Evolutionary conservation across 305 asterid genomes (phyloP).

Genomic region (Euphrasia arctica): DNA sequence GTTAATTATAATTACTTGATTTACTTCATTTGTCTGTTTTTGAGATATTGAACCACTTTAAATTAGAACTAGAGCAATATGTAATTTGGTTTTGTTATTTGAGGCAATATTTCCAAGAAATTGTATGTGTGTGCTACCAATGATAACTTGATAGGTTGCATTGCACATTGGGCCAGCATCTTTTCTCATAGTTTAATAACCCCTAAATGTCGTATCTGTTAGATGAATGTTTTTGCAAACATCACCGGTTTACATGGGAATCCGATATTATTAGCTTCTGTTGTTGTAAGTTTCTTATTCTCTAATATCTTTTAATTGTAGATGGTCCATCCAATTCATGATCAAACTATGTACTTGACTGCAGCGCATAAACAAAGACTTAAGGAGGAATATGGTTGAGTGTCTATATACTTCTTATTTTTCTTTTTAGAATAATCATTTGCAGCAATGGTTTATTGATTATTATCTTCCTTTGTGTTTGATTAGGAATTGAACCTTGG

Average conservation of each 20-base stretch:
- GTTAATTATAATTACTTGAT: too few relatives aligned
- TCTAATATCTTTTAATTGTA: constrained; percentile 26
- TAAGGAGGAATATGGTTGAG: constrained; percentile 61
- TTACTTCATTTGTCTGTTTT: too few relatives aligned
- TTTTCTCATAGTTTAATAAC: neutral
- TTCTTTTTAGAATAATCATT: neutral
- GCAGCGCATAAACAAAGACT: constrained; percentile 52
- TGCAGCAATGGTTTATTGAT: constrained; percentile 9
- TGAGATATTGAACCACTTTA: neutral
- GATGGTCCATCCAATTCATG: constrained; percentile 73
- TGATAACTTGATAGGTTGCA: too few relatives aligned
- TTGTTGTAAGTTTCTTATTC: neutral
- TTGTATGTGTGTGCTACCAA: neutral
- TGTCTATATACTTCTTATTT: constrained; percentile 5
- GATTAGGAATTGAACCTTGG: constrained; percentile 66
- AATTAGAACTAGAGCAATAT: neutral
- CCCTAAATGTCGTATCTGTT: neutral
- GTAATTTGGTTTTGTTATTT: neutral
- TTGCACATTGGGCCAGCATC: neutral
- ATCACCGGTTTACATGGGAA: too few relatives aligned
- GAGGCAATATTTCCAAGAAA: neutral
- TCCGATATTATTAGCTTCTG: neutral
- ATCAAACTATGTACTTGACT: constrained; percentile 60
- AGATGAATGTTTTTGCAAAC: too few relatives aligned
- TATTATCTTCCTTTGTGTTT: constrained; percentile 12